These are phyloP conservation scores for Yamadazyma siamensis DNA, from an alignment of 1,139 yeast species.

Conservation along the genomic window DNA sequence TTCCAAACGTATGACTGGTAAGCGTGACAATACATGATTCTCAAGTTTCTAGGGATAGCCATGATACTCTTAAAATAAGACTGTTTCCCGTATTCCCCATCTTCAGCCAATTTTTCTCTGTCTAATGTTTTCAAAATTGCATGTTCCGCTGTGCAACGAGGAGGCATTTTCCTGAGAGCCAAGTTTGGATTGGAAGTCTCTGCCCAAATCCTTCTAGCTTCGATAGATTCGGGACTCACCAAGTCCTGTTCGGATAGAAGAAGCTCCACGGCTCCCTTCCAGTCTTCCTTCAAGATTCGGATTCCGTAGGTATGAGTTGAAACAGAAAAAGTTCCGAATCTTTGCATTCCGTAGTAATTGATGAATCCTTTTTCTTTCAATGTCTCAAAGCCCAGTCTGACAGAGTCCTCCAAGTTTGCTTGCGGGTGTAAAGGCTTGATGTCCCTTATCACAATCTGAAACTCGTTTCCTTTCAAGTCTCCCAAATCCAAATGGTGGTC, in stretches of 20 bases:
- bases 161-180: constrained; percentile 78
- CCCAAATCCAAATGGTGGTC: constrained; percentile 70
- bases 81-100: constrained; percentile 44
- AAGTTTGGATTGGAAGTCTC: constrained; percentile 62
- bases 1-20: constrained; percentile 98
- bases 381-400: constrained; percentile 53
- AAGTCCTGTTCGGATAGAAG: constrained; percentile 82
- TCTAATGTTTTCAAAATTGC: constrained; percentile 62
- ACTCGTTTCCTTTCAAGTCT: constrained; percentile 84
- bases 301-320: constrained; percentile 88
- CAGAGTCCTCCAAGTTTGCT: constrained; percentile 36
- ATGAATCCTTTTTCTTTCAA: constrained; percentile 73
- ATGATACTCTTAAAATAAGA: constrained; percentile 77
- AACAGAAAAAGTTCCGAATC: constrained; percentile 93
- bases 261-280: constrained; percentile 76
- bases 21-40: constrained; percentile 96
- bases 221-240: constrained; percentile 77
- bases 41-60: constrained; percentile 87
- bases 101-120: constrained; percentile 39
- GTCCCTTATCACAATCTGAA: constrained; percentile 77
- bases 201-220: constrained; percentile 80
- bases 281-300: constrained; percentile 64
- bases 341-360: constrained; percentile 94
- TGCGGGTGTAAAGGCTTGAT: constrained; percentile 36
- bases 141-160: constrained; percentile 80